Percentiles rank a stretch among this genome's conserved stretches.
Conservation (phyloP, 2,329 filamentous ascomycete genomes). For the Aschersonia sp. region DNA sequence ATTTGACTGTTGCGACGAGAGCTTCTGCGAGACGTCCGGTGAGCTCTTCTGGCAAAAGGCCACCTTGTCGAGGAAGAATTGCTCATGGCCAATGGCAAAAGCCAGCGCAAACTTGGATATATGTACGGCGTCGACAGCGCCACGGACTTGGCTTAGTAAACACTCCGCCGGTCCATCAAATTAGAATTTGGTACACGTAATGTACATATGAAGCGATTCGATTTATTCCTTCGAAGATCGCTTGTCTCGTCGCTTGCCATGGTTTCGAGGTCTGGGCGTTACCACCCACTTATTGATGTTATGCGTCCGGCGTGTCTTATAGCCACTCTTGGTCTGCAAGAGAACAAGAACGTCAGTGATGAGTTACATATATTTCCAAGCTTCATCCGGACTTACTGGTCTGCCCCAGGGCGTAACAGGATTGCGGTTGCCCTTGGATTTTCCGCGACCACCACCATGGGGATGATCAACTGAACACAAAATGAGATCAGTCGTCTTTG, state of each 20-base stretch:
- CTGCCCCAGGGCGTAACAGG: conserved; percentile 95
- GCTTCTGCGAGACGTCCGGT: too few species aligned
- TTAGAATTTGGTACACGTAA: too few species aligned
- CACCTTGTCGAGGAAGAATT: too few species aligned
- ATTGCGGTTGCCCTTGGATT: conserved; percentile 95
- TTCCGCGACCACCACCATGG: conserved; percentile 96
- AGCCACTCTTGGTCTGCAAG: conserved; percentile 60
- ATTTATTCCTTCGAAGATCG: conserved; percentile 20
- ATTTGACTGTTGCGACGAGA: too few species aligned
- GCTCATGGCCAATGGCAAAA: too few species aligned
- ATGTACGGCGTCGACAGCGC: too few species aligned
- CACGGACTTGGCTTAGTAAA: too few species aligned
- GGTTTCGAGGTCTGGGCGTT: conserved; percentile 68
- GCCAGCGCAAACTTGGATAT: too few species aligned
- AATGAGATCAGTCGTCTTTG: conserved; percentile 3
- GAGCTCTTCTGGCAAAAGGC: too few species aligned
- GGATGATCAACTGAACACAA: conserved; percentile 64
- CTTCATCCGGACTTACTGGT: conserved; percentile 49
- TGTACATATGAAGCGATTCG: too few species aligned
- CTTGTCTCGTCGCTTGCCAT: conserved; percentile 73
- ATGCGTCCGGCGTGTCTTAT: conserved; percentile 80
- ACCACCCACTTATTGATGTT: conserved; percentile 92
- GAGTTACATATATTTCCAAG: background rate
- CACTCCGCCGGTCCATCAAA: too few species aligned
- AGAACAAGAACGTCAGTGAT: background rate